These are phyloP conservation scores for Ceriops tagal DNA, from an alignment of 345 rosid genomes.

Conservation along the genomic window DNA sequence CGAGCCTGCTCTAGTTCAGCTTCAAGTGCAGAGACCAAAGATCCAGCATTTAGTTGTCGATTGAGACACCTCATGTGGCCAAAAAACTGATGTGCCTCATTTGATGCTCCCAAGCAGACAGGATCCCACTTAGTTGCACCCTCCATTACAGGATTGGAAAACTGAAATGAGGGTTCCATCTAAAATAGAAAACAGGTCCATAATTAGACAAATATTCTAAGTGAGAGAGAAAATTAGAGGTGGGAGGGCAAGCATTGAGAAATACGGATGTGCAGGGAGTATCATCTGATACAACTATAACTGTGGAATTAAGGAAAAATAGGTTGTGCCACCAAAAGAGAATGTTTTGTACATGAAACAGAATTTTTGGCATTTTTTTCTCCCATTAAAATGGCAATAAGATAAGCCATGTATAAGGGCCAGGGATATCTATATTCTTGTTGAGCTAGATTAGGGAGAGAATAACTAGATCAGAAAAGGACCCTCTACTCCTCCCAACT, in stretches of 20 bases:
- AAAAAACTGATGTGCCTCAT: constrained; percentile 45
- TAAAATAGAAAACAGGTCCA: constrained; percentile 25
- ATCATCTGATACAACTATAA: not conserved
- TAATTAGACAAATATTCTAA: constrained; percentile 3
- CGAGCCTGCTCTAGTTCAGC: constrained; percentile 63
- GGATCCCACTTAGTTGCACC: constrained; percentile 88
- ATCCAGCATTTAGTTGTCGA: constrained; percentile 57
- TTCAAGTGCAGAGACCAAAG: constrained; percentile 60
- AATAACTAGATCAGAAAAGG: no score
- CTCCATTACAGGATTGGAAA: constrained; percentile 64
- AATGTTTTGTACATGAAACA: no score
- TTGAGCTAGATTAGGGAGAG: no score
- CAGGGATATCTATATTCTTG: no score
- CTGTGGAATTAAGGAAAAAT: not conserved
- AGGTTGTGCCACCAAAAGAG: no score
- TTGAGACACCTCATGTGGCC: constrained; percentile 43
- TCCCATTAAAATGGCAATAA: no score
- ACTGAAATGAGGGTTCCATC: constrained; percentile 56
- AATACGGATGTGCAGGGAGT: not conserved
- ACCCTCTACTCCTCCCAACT: no score
- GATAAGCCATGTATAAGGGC: no score
- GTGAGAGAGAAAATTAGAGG: not conserved
- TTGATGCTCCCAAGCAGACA: constrained; percentile 39
- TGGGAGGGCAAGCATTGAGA: not conserved
- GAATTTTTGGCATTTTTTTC: no score